These are phyloP conservation scores for Hygrocybe punicea DNA, from an alignment of 768 basidiomycete genomes.

Conservation along the genomic window DNA sequence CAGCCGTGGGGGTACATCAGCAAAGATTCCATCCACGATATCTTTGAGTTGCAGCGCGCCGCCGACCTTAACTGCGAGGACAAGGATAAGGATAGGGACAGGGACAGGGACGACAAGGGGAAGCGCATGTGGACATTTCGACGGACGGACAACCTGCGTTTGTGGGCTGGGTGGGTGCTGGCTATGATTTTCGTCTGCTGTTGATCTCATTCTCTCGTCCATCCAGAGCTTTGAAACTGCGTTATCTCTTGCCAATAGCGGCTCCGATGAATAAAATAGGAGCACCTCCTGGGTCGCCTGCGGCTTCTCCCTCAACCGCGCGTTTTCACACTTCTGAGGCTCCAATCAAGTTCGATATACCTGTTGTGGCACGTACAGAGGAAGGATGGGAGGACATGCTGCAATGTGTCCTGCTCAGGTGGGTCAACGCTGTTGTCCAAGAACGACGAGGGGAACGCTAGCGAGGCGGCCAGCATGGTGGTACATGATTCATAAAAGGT, in stretches of 20 bases:
- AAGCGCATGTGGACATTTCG: conserved; percentile 80
- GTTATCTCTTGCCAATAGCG: conserved; percentile 71
- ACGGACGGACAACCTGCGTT: conserved; percentile 76
- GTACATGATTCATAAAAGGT: too few relatives aligned
- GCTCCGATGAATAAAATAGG: conserved; percentile 39
- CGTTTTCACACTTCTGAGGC: conserved; percentile 11
- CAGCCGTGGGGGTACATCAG: conserved; percentile 89
- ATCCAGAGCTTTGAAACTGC: conserved; percentile 71
- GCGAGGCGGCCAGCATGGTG: neutral
- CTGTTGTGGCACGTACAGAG: conserved; percentile 66
- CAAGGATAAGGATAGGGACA: conserved; percentile 34
- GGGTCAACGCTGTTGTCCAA: conserved; percentile 66
- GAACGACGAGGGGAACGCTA: conserved; percentile 47
- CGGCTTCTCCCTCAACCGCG: conserved; percentile 23
- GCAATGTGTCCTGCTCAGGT: conserved; percentile 54
- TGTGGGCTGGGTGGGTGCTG: conserved; percentile 76
- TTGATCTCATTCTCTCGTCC: conserved; percentile 2
- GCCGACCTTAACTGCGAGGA: conserved; percentile 19
- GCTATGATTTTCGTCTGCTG: neutral
- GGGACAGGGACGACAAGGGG: conserved; percentile 34
- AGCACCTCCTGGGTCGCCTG: conserved; percentile 21
- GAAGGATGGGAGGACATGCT: conserved; percentile 83
- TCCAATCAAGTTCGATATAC: conserved; percentile 64
- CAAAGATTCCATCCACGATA: conserved; percentile 73
- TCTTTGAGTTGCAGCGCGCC: conserved; percentile 59